Base-by-base conservation (phyloP, 768 basidiomycete species). In the Strobilomyces echinocephalus region DNA sequence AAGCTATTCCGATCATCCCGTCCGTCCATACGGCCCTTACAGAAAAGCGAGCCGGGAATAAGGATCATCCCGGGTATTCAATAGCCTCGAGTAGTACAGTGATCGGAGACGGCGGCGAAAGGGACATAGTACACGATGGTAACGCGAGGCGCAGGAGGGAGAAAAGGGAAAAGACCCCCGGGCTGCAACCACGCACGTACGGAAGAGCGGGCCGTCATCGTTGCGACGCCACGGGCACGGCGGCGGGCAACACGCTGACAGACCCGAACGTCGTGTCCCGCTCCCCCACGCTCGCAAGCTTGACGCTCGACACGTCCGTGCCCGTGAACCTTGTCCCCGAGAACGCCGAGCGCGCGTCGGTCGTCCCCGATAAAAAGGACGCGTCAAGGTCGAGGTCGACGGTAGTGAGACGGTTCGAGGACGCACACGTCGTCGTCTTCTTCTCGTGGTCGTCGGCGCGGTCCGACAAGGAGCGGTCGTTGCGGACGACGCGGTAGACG, bases 341-440 rank as follows among this genome's bases (percentile, higher is more conserved):
- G 4, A 18, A 2, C 11, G 11, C 4, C 1, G 20, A 18, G 39
- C 39, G 11, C 11, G 4, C 41, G 11, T 15, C 41, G 41, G 30
- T 46, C 14, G 36, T 40, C 8, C 35, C 2, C 35, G 48, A 24
- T 18, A 53, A 45, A 2, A 20, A 10, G 2, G 61, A 50, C 5
- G 52, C 49, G 3, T 42, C 52, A 7, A 51, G 8, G 15, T 65
- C 53, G 15, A 68, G 60, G 20, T 68, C 63, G 21, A 63, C 51
- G 38, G 66, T 70, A 11, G 67, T 69, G 15, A 69, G 64, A 9
- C 34, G 39, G 40, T 57, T n/a, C 2, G 59, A 54, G 4, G 54
- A 43, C 6, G 2, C 7, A 15, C 48, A 58, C 63, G n/a, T 12
- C 50, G 30, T 55, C 48, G 50, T 60, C 46, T 26, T 67, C 63